Base-by-base conservation (phyloP, 352 stramenopile species). In the Pythium aquatile region DNA sequence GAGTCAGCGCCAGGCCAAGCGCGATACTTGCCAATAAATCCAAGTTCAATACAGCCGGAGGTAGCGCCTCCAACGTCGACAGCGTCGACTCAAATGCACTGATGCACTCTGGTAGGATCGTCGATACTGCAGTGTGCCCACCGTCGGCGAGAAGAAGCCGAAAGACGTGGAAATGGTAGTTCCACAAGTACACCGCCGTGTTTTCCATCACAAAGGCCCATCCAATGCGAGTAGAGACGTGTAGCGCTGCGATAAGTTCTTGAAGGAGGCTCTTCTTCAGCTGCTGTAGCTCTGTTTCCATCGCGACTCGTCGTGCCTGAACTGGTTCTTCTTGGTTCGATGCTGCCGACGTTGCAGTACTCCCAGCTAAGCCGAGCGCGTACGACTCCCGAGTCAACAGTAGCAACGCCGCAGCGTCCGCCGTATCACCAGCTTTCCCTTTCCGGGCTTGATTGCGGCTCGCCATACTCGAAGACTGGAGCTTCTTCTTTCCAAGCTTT, bases 151-250 rank as follows among this genome's bases (percentile, higher is more conserved):
- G 26, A 20, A 87, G 20, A 55, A 83, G 70, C 2, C 81, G 65
- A 57, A 97, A 90, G 10, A 97, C 55, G 49, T 96, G 87, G 17
- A 96, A 91, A 58, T 98, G 91, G 51, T 93, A 94, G 66, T 98
- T 97, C 88, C 88, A 97, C n/a, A 97, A 54, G 61, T 91, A 94
- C 16, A 90, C 82, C 16, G 81, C 88, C 1, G 77, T 87, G 61
- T 95, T 97, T 37, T 97, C 81, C 11, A 97, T 58, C 3, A 93
- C 55, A 47, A 87, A 88, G 0, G 47, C 51, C 75, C 81, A 92
- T 5, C 79, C 81, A 6, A 90, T 77, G 9, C 60, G 75, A 0
- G 74, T 70, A 13, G 79, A 66, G 37, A 61, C 72, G 28, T 68
- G 52, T 7, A 88, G 39, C 10, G 80, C 70, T 29, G 52, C 46